Conservation (phyloP, 2,329 filamentous ascomycete genomes). For the Xylaria sp. region DNA sequence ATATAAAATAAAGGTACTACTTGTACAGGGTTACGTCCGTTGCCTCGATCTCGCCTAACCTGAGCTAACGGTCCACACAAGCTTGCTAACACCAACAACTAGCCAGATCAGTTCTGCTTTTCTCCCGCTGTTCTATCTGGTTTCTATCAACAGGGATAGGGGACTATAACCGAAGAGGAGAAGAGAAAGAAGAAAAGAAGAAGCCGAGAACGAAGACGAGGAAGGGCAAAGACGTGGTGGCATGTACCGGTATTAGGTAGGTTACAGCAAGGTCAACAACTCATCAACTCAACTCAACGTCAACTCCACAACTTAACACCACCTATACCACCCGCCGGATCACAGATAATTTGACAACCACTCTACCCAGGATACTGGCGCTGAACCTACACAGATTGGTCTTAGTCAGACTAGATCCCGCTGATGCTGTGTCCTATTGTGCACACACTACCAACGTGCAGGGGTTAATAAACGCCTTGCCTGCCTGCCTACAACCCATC, state of each 20-base stretch:
- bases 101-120: background rate
- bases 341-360: background rate
- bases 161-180: background rate
- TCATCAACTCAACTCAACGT: background rate
- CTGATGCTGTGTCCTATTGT: slow-evolving; percentile 7
- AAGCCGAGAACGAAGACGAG: background rate
- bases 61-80: background rate
- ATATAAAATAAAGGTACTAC: background rate
- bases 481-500: slow-evolving; percentile 8
- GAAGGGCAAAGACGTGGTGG: too few species aligned
- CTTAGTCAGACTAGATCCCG: slow-evolving; percentile 15
- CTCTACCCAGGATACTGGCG: background rate
- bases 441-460: background rate
- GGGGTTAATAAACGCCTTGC: slow-evolving; percentile 4
- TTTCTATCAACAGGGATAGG: slow-evolving; percentile 5
- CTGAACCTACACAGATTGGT: slow-evolving; percentile 8
- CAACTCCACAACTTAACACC: slow-evolving; percentile 2
- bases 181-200: background rate
- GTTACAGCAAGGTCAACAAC: background rate
- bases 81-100: slow-evolving; percentile 1
- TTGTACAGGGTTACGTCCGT: background rate
- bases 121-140: background rate
- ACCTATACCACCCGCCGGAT: slow-evolving; percentile 1
- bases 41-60: background rate
- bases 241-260: background rate